phyloP scores from a whole-genome alignment of 2,329 filamentous ascomycete genomes.

The Arthrobotrys conoides region DNA sequence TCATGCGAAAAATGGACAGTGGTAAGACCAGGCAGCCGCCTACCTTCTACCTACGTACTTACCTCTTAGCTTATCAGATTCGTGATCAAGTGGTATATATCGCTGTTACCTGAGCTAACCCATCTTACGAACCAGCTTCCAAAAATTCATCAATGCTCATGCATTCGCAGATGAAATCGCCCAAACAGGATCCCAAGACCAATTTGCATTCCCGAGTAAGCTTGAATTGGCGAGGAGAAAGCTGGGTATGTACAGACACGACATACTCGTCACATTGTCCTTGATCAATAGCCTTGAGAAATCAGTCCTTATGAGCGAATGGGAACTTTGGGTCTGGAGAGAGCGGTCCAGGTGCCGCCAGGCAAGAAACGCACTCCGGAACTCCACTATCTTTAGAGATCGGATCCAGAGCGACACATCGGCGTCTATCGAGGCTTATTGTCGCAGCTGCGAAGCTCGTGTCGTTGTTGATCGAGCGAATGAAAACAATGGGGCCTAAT shows the following conservation, averaged over 20 bases:
- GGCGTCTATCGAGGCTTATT: constrained; percentile 40
- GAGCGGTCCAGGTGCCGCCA: constrained; percentile 83
- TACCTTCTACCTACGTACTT: too few relatives aligned
- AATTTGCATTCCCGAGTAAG: constrained; percentile 73
- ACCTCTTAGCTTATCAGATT: too few relatives aligned
- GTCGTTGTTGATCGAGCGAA: background rate
- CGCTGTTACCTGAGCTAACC: constrained; percentile 9
- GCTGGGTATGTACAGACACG: constrained; percentile 86
- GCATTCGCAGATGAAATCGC: constrained; percentile 26
- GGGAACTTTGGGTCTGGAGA: constrained; percentile 90
- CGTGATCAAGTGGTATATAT: too few relatives aligned
- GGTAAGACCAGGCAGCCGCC: constrained; percentile 26
- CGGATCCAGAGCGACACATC: constrained; percentile 45
- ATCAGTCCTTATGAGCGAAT: constrained; percentile 88
- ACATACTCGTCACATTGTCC: constrained; percentile 89
- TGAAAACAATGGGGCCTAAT: background rate
- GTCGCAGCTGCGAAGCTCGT: constrained; percentile 44
- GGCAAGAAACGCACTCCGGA: constrained; percentile 70
- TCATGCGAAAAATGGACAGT: constrained; percentile 35
- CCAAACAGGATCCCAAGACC: constrained; percentile 61
- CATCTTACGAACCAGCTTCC: constrained; percentile 28
- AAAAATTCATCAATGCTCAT: constrained; percentile 49
- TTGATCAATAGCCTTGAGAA: constrained; percentile 90
- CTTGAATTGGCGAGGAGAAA: constrained; percentile 85
- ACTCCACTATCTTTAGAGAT: constrained; percentile 61